Percentiles rank a stretch among this genome's conserved stretches.
These are phyloP conservation scores for Apiospora malaysiana DNA, from an alignment of 2,329 filamentous ascomycete genomes.

Conservation along the genomic window DNA sequence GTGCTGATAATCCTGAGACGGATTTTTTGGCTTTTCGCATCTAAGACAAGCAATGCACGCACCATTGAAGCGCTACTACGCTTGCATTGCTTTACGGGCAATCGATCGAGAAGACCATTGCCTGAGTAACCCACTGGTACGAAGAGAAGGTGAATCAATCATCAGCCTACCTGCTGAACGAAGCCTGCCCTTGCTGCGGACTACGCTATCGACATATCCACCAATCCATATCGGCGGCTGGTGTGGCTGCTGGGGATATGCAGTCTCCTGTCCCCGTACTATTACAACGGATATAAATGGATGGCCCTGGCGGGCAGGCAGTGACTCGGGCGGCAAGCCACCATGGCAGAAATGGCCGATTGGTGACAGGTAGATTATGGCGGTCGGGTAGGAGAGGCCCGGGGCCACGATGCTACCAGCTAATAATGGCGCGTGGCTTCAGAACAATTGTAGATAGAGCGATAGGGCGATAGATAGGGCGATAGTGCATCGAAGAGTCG, in stretches of 20 bases:
- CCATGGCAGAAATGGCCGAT: conserved; percentile 10
- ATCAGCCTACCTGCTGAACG: neutral
- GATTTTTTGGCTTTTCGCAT: conserved; percentile 4
- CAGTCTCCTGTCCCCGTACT: neutral
- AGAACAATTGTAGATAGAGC: neutral
- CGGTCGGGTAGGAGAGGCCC: neutral
- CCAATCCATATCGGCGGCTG: neutral
- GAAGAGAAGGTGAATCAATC: conserved; percentile 7
- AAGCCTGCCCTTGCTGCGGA: neutral
- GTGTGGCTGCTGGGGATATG: neutral
- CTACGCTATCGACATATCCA: conserved; percentile 4
- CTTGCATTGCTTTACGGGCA: neutral
- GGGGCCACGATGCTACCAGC: neutral
- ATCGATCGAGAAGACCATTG: conserved; percentile 11
- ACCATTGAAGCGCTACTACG: conserved; percentile 3
- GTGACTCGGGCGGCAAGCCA: neutral
- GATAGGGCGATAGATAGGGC: neutral
- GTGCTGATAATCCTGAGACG: conserved; percentile 6
- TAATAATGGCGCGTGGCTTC: conserved; percentile 6
- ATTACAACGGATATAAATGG: neutral
- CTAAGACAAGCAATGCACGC: conserved; percentile 11
- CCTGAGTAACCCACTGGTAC: neutral
- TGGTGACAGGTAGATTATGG: conserved; percentile 3
- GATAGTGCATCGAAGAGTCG: neutral
- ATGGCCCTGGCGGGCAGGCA: neutral